phyloP scores from a whole-genome alignment of 257 asterid genomes.

The Coffea canephora region DNA sequence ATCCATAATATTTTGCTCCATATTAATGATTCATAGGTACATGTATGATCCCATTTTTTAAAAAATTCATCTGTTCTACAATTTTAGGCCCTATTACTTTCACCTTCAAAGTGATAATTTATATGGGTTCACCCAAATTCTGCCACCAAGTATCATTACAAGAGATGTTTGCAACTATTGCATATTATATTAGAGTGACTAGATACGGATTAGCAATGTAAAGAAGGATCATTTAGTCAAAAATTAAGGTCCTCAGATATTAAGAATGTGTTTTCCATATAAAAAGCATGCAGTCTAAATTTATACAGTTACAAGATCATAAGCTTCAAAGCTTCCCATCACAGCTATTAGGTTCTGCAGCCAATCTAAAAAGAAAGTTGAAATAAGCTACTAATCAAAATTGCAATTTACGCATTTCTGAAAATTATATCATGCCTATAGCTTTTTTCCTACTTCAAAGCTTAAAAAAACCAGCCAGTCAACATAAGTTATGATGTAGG shows the following conservation, averaged over 20 bases:
- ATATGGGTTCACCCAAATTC: background rate
- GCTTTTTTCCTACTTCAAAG: background rate
- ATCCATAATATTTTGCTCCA: background rate
- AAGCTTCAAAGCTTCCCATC: background rate
- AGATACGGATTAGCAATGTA: background rate
- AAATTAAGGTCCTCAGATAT: background rate
- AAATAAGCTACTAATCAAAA: background rate
- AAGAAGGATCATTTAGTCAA: background rate
- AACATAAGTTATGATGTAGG: constrained; percentile 14
- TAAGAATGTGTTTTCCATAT: background rate
- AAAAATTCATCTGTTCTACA: background rate
- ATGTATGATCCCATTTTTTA: background rate
- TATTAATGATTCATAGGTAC: background rate
- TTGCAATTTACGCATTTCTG: background rate
- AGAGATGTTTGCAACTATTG: background rate
- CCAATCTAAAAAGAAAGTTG: background rate
- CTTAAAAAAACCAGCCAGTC: background rate
- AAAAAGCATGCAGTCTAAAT: background rate
- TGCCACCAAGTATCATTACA: background rate
- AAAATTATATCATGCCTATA: background rate
- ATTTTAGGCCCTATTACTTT: background rate
- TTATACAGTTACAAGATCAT: background rate
- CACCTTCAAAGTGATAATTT: background rate
- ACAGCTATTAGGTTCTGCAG: background rate
- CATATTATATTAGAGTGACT: background rate